Evolutionary conservation across 352 stramenopile genomes (phyloP), one percentile per base, ranked within the genome.

Genomic region (Phytophthora cactorum): DNA sequence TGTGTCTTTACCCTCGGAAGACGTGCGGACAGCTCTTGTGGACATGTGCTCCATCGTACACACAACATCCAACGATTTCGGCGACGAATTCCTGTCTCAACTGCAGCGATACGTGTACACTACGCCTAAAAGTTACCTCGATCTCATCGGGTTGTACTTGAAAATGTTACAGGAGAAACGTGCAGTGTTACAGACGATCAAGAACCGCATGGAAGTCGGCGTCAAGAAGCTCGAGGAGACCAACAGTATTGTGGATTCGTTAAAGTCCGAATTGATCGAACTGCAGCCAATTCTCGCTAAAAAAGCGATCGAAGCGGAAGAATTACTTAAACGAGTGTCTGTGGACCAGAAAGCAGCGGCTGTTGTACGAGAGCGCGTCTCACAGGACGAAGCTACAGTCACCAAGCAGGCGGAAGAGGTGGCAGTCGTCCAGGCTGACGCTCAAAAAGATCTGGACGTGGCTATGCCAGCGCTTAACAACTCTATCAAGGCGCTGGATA

Each of bases 81-180:
- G 89, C 5, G 85, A 95, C 4, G 67, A 83, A 15, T 99, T 99
- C 65, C 92, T 95, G 34, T 77, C 84, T 2, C 91, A 98, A 59
- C 68, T 98, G 22, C 81, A 96, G 53, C 79, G 96, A 10, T 81
- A 94, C 39, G 92, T 98, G 50, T 99, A 99, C 80, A 98, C 93
- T n/a, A 99, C 96, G 3, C 96, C 96, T 0, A 99, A 98, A 67
- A 95, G 77, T n/a, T 99, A 99, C 64, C 65, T 99, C 25, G 96
- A 99, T 68, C 79, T 99, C n/a, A 98, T 99, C 64, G 80, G 90
- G 11, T 69, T 98, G 53, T 99, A 98, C 63, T 77, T 94, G 17
- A 96, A 89, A 47, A 97, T 98, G 90, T 81, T 99, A 2, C 78
- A 92, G 15, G 83, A 97, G 60, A 94, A 97, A 45, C 87, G 92